Evolutionary conservation across 495 filamentous ascomycete species (phyloP), one percentile per base, ranked within the genome.

Genomic region (Tuber brumale): DNA sequence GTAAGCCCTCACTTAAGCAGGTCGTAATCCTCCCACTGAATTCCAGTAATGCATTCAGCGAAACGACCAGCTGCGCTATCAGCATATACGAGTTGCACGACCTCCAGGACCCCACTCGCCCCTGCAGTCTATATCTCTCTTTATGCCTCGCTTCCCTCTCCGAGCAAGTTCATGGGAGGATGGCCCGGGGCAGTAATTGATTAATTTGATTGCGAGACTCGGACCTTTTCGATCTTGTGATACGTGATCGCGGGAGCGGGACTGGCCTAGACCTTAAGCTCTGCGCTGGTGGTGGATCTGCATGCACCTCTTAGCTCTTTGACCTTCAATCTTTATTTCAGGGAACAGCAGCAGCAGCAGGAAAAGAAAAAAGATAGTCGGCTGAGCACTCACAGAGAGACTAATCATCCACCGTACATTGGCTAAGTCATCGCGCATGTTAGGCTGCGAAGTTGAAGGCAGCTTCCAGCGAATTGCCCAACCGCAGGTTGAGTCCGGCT

Each of bases 261-360:
- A 66, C 57, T 66, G 57, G 57, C 27, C 57, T 66, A 66, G 57
- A 31, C 57, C 27, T 31, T 31, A 31, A 31, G 27, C 9, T 31
- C 57, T 66, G 57, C n/a, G 57, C 57, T 66, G 27, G 57, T 31
- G 57, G 57, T 66, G n/a, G 57, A 66, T 66, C 57, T 66, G n/a
- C 57, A 31, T 66, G 57, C 57, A 31, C 57, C 27, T 66, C 31
- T 31, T 66, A 66, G 57, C 57, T 66, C 57, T 66, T 66, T 66
- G 57, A 66, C 57, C 57, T 31, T 16, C 7, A 27, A 18, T 3
- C 57, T 66, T 66, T 66, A n/a, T 3, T 31, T 66, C 57, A n/a
- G 57, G 57, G 27, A 66, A 66, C 57, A 31, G 57, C 12, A 66
- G 12, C 12, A 66, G 12, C 57, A 31, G 57, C 57, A 31, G 57